phyloP scores from a whole-genome alignment of 1,284 basidiomycete species.

The Porodaedalea pini region DNA sequence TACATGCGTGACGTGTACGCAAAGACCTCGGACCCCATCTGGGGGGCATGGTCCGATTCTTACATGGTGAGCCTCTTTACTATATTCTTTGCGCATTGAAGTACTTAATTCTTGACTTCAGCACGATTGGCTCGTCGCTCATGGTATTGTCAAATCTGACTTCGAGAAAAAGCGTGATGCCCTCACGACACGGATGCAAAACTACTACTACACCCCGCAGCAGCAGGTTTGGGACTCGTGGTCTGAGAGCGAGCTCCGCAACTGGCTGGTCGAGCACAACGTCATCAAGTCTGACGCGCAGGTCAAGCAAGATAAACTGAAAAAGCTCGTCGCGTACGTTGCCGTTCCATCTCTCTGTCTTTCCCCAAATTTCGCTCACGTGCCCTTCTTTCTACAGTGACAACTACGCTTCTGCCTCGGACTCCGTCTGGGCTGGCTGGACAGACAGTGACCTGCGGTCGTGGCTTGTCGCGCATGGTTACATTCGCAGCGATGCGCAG shows the following conservation, averaged over 20 bases:
- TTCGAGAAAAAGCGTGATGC: slow-evolving; percentile 66
- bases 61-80: slow-evolving; percentile 59
- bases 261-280: slow-evolving; percentile 72
- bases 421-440: slow-evolving; percentile 73
- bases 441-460: slow-evolving; percentile 70
- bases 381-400: slow-evolving; percentile 43
- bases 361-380: not conserved
- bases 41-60: slow-evolving; percentile 82
- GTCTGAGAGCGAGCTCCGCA: slow-evolving; percentile 62
- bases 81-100: not conserved
- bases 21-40: slow-evolving; percentile 58
- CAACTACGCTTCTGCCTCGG: slow-evolving; percentile 69
- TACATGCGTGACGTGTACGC: slow-evolving; percentile 72
- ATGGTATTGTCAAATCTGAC: slow-evolving; percentile 63
- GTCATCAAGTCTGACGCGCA: slow-evolving; percentile 70
- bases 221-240: slow-evolving; percentile 67
- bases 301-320: slow-evolving; percentile 70
- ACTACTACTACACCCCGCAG: slow-evolving; percentile 65
- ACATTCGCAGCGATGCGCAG: slow-evolving; percentile 64
- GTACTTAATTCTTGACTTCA: slow-evolving; percentile 28
- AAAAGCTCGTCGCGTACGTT: slow-evolving; percentile 63
- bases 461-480: slow-evolving; percentile 77
- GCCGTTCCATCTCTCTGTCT: not conserved
- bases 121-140: slow-evolving; percentile 80
- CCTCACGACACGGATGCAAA: slow-evolving; percentile 67